Evolutionary conservation across 371 early-diverging fungal genomes (phyloP).

Genomic region (Zychaea mexicana): DNA sequence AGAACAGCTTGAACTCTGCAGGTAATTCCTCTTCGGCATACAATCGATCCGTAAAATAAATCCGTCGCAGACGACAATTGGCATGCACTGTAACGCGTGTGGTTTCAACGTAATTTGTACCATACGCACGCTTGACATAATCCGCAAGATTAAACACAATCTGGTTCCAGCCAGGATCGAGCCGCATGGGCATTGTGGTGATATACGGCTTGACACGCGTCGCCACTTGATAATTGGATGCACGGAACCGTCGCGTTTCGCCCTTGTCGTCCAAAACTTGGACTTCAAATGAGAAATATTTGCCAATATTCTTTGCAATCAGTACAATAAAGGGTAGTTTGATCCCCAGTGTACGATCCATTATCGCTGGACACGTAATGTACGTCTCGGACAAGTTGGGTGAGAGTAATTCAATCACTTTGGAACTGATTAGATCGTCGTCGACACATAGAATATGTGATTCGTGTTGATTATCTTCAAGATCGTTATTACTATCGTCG

Average conservation of each 20-base stretch:
- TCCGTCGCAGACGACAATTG: conserved; percentile 84
- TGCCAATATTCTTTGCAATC: conserved; percentile 83
- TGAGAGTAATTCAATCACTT: conserved; percentile 81
- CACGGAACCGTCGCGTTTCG: conserved; percentile 78
- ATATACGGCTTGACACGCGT: conserved; percentile 88
- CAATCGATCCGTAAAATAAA: conserved; percentile 90
- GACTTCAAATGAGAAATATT: conserved; percentile 92
- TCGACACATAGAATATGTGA: conserved; percentile 76
- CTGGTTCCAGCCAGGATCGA: conserved; percentile 97
- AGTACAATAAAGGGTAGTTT: conserved; percentile 89
- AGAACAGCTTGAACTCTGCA: conserved; percentile 87
- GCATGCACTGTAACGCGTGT: conserved; percentile 90
- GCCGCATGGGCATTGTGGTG: conserved; percentile 91
- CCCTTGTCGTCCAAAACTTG: conserved; percentile 84
- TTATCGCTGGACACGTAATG: conserved; percentile 83
- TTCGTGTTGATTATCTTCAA: background rate
- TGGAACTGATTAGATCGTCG: conserved; percentile 83
- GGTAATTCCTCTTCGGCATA: conserved; percentile 93
- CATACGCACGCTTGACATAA: conserved; percentile 86
- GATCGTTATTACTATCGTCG: background rate
- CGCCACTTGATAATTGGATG: conserved; percentile 89
- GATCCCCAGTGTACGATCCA: conserved; percentile 84
- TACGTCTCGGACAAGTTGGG: conserved; percentile 82
- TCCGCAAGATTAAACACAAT: conserved; percentile 87
- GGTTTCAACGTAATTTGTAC: conserved; percentile 89